Evolutionary conservation across 2,329 filamentous ascomycete species (phyloP).

Genomic region (Dothistroma pini): DNA sequence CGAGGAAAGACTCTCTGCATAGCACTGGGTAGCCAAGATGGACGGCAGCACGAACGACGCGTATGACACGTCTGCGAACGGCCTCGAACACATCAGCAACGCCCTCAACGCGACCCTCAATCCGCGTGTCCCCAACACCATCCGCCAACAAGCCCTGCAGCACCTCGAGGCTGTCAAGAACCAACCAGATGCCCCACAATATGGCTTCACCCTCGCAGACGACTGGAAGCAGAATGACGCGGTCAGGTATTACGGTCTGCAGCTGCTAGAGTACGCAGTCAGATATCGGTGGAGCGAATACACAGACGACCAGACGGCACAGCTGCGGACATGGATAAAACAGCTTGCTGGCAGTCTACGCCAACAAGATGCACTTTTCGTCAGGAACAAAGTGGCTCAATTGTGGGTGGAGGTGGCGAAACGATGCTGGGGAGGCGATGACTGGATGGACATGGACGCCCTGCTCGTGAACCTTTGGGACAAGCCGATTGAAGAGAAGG

Average conservation of each 20-base stretch:
- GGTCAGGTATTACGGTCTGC: constrained; percentile 90
- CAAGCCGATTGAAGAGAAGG: constrained; percentile 31
- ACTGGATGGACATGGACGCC: constrained; percentile 94
- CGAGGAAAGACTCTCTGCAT: background rate
- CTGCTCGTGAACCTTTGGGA: constrained; percentile 78
- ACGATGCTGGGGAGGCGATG: constrained; percentile 75
- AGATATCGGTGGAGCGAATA: constrained; percentile 80
- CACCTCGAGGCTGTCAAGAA: constrained; percentile 86
- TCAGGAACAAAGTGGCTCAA: constrained; percentile 90
- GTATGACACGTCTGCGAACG: constrained; percentile 14
- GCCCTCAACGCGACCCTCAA: constrained; percentile 87
- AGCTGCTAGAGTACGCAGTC: constrained; percentile 84
- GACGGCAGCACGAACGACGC: constrained; percentile 14
- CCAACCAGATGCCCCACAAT: constrained; percentile 71
- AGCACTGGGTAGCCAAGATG: constrained; percentile 6
- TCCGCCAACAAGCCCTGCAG: constrained; percentile 74
- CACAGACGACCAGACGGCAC: constrained; percentile 61
- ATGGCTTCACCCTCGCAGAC: constrained; percentile 78
- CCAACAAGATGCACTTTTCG: constrained; percentile 70
- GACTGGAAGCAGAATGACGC: constrained; percentile 71
- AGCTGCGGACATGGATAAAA: constrained; percentile 72
- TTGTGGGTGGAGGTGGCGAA: constrained; percentile 95
- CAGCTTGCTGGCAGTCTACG: constrained; percentile 70
- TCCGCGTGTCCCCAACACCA: constrained; percentile 73
- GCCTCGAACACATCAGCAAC: constrained; percentile 67